Evolutionary conservation across 306 rosid genomes (phyloP).

Genomic region (Erythrophleum fordii): DNA sequence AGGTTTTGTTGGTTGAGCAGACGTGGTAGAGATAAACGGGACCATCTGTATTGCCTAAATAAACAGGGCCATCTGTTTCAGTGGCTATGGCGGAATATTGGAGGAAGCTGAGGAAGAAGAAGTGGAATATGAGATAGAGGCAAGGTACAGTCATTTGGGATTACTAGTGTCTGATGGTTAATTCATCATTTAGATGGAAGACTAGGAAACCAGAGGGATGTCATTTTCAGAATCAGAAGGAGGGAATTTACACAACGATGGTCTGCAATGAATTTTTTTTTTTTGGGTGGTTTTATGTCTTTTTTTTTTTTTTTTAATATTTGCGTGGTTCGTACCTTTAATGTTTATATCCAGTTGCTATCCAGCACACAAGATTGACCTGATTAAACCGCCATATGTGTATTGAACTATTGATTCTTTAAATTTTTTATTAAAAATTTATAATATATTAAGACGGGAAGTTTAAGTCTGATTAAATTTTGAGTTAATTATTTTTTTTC

Average conservation of each 20-base stretch:
- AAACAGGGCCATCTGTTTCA: neutral
- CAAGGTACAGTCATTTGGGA: neutral
- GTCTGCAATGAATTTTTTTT: too few relatives aligned
- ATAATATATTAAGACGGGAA: too few relatives aligned
- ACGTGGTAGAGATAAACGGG: neutral
- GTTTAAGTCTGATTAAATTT: too few relatives aligned
- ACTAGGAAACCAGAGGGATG: neutral
- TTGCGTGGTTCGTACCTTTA: too few relatives aligned
- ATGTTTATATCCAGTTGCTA: too few relatives aligned
- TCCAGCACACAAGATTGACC: too few relatives aligned
- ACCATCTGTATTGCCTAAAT: neutral
- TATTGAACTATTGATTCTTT: too few relatives aligned
- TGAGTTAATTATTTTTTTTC: too few relatives aligned
- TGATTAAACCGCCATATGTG: too few relatives aligned
- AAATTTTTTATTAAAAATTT: too few relatives aligned
- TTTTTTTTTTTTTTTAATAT: too few relatives aligned
- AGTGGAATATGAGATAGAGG: neutral
- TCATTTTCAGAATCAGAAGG: neutral
- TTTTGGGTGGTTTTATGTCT: too few relatives aligned
- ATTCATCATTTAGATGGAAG: neutral
- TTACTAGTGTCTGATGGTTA: neutral
- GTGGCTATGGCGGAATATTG: neutral
- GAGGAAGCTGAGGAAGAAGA: neutral
- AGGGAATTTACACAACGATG: neutral
- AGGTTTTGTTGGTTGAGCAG: neutral